These are phyloP conservation scores for Macrocystidia cucumis DNA, from an alignment of 1,284 basidiomycete species.

Conservation along the genomic window DNA sequence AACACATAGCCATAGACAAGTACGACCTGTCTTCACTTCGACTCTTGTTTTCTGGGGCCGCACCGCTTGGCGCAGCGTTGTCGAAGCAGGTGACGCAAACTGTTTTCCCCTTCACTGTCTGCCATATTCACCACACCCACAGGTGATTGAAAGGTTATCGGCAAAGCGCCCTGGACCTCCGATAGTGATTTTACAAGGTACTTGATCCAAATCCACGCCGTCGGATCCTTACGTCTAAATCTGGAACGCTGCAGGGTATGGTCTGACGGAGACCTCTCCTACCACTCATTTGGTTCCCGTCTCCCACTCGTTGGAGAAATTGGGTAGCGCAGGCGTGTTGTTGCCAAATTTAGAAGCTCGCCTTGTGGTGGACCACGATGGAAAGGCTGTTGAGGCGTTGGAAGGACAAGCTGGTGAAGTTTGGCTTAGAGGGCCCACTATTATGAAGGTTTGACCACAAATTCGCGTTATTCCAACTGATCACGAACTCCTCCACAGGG, in stretches of 20 bases:
- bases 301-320: slow-evolving; percentile 30
- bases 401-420: slow-evolving; percentile 67
- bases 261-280: slow-evolving; percentile 75
- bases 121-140: slow-evolving; percentile 1
- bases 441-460: slow-evolving; percentile 69
- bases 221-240: slow-evolving; percentile 2
- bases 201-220: slow-evolving; percentile 3
- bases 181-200: slow-evolving; percentile 47
- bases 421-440: slow-evolving; percentile 69
- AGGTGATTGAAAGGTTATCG: slow-evolving; percentile 27
- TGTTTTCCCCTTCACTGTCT: neutral
- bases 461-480: neutral
- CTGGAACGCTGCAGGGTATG: too few species aligned
- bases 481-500: slow-evolving; percentile 27
- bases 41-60: slow-evolving; percentile 71
- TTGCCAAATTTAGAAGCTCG: slow-evolving; percentile 76
- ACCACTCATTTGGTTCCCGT: slow-evolving; percentile 41
- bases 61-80: slow-evolving; percentile 67
- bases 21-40: slow-evolving; percentile 62
- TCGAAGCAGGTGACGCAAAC: slow-evolving; percentile 35
- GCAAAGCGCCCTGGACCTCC: too few species aligned
- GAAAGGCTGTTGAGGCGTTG: slow-evolving; percentile 40
- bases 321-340: slow-evolving; percentile 65
- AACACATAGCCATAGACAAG: slow-evolving; percentile 45
- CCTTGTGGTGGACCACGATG: slow-evolving; percentile 57